Base-by-base conservation (phyloP, 2,329 filamentous ascomycete genomes). In the Hymenoscyphus linearis region DNA sequence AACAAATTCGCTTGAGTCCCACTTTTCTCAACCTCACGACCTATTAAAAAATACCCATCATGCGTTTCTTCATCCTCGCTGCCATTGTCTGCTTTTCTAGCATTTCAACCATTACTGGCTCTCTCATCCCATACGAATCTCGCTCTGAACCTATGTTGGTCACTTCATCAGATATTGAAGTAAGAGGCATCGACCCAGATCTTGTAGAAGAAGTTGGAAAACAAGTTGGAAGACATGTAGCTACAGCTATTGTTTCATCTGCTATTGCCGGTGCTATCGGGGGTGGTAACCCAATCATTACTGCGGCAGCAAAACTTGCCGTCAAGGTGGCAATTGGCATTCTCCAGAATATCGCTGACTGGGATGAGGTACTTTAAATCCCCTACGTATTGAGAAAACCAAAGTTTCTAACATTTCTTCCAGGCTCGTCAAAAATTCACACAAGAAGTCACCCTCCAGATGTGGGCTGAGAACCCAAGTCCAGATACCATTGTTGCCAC, bases 371-470 rank as follows among this genome's bases (percentile, higher is more conserved):
- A 34, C 31, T 27, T 35, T 5, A n/a, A 34, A 40, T n/a, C 22
- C 36, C 9, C n/a, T n/a, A n/a, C n/a, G 13, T 50, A 3, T 27
- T n/a, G n/a, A n/a, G 26, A 31, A 27, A 7, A 14, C 37, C 44
- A 27, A 1, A 3, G 10, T 31, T 57, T 14, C 36, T 40, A 47
- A 26, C 34, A 57, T 14, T 10, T 26, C 13, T 14, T 16, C 10
- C 16, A 57, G 55, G 35, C 55, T 44, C 55, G 55, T 47, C 55
- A 57, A 47, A 16, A 18, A 26, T 57, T 57, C 37, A 57, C 55
- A 25, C 35, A 57, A 34, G 35, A 40, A 22, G 37, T 36, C 16
- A 57, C 55, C 25, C 22, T 47, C 12, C 22, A 57, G n/a, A 57
- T 57, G 55, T 57, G 36, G 35, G 27, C 13, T 4, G 26, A 12